Conservation (phyloP, 495 filamentous ascomycete genomes). For the Podospora conica region DNA sequence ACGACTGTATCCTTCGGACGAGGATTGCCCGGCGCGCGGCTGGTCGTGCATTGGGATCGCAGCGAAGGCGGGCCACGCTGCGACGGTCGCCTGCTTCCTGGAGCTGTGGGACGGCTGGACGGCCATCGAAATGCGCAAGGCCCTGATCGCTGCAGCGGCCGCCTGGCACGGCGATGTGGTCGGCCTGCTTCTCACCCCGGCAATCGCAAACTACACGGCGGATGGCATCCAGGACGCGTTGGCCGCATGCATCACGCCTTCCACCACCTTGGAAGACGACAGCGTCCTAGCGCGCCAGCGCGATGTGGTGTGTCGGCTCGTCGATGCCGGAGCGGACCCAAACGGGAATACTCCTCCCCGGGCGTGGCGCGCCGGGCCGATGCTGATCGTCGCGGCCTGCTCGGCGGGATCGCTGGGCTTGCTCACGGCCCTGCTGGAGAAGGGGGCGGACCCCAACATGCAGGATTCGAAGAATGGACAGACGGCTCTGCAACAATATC, state of each 20-base stretch:
- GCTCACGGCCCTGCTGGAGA: neutral
- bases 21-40: neutral
- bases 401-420: neutral
- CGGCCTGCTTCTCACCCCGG: neutral
- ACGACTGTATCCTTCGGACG: neutral
- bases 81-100: neutral
- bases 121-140: neutral
- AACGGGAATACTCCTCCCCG: neutral
- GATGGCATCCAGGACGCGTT: neutral
- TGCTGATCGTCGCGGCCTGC: neutral
- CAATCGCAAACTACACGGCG: neutral
- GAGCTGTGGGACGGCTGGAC: neutral
- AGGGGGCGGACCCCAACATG: neutral
- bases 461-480: neutral
- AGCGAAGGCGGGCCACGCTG: neutral
- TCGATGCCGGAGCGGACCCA: neutral
- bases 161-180: neutral
- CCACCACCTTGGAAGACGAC: neutral
- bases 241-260: neutral
- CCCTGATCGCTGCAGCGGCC: neutral
- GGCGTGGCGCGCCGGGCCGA: neutral
- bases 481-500: slow-evolving; percentile 1
- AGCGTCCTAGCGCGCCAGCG: neutral
- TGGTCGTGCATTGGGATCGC: neutral
- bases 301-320: neutral